Percentiles rank a stretch among this genome's conserved stretches.
These are phyloP conservation scores for Chlorella sp. DNA, from an alignment of 139 green algal species.

Conservation along the genomic window DNA sequence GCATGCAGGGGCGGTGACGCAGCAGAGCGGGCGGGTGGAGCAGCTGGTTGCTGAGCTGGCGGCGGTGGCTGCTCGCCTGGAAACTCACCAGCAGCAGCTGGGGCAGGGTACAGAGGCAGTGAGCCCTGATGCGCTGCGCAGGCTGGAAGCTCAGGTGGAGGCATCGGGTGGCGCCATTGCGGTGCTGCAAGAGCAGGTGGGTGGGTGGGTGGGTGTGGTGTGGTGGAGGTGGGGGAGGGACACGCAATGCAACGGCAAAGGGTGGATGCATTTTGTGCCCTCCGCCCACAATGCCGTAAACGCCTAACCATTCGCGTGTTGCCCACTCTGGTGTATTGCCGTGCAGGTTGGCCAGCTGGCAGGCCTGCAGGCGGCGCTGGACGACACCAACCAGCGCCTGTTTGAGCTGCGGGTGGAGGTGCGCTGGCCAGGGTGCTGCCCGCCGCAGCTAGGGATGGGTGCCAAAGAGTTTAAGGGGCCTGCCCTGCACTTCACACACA, in stretches of 20 bases:
- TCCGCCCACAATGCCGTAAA: no score
- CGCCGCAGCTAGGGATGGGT: no score
- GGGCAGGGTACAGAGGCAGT: background rate
- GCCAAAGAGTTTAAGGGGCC: no score
- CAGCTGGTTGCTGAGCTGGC: conserved; percentile 14
- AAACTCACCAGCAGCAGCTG: background rate
- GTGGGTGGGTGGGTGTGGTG: background rate
- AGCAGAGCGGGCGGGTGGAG: background rate
- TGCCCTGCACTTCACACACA: no score
- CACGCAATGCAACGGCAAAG: background rate
- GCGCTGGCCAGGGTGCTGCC: no score
- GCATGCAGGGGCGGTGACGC: background rate
- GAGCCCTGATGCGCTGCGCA: background rate
- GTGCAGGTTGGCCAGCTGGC: background rate
- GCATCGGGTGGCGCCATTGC: background rate
- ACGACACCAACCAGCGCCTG: conserved; percentile 21
- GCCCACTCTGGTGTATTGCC: background rate
- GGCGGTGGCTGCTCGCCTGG: background rate
- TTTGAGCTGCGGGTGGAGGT: conserved; percentile 33
- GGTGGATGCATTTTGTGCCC: background rate
- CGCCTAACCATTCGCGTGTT: background rate
- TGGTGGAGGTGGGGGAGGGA: no score
- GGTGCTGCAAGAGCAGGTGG: conserved; percentile 12
- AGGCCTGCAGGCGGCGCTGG: background rate
- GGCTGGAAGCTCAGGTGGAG: background rate